Evolutionary conservation across 352 stramenopile species (phyloP).

Genomic region (Phytophthora rubi): DNA sequence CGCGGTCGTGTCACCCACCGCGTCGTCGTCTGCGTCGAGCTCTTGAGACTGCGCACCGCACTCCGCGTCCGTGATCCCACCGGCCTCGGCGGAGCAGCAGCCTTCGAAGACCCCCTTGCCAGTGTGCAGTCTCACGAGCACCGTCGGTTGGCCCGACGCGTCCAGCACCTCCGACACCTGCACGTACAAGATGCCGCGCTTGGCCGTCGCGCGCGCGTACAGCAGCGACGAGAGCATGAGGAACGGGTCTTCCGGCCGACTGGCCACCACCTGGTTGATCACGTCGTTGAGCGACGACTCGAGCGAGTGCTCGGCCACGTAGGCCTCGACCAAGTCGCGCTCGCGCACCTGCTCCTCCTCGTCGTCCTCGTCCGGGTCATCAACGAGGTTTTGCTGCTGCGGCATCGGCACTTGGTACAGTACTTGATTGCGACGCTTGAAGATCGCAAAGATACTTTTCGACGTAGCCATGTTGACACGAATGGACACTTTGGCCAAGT

Average conservation of each 20-base stretch:
- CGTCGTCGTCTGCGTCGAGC: conserved; percentile 5
- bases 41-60: conserved; percentile 4
- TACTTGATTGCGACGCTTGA: conserved; percentile 23
- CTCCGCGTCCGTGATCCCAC: conserved; percentile 46
- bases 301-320: conserved; percentile 73
- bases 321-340: conserved; percentile 78
- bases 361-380: conserved; percentile 34
- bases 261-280: conserved; percentile 75
- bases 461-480: conserved; percentile 26
- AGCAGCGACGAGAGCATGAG: conserved; percentile 72
- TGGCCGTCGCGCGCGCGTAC: conserved; percentile 61
- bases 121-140: conserved; percentile 70
- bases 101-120: conserved; percentile 71
- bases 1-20: neutral
- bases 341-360: conserved; percentile 54
- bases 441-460: conserved; percentile 31
- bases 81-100: conserved; percentile 44
- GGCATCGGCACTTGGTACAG: too few species aligned
- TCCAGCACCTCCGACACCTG: conserved; percentile 66
- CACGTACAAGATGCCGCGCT: conserved; percentile 73
- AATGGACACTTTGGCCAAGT: too few species aligned
- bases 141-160: conserved; percentile 40
- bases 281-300: conserved; percentile 72
- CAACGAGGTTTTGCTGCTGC: conserved; percentile 25
- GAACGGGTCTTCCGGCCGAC: conserved; percentile 70